phyloP scores from a whole-genome alignment of 768 basidiomycete species.

The Fibroporia radiculosa region DNA sequence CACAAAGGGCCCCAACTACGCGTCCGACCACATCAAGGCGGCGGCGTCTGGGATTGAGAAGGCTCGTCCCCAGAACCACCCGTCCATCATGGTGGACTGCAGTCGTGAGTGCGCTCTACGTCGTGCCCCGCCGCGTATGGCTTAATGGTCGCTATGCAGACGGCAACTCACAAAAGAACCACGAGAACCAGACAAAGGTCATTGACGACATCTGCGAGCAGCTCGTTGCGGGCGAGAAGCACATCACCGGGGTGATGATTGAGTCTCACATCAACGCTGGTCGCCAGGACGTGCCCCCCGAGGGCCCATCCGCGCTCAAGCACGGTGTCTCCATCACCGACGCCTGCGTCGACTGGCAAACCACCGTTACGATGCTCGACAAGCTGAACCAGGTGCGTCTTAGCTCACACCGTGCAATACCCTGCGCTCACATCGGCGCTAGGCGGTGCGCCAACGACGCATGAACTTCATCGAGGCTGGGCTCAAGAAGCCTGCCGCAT shows the following conservation, averaged over 20 bases:
- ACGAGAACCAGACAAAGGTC: slow-evolving; percentile 85
- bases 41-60: slow-evolving; percentile 60
- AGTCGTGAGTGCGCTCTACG: slow-evolving; percentile 45
- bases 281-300: slow-evolving; percentile 75
- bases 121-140: background rate
- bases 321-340: slow-evolving; percentile 87
- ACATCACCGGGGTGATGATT: slow-evolving; percentile 94
- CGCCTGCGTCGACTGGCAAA: slow-evolving; percentile 84
- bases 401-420: background rate
- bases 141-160: slow-evolving; percentile 35
- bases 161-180: slow-evolving; percentile 94
- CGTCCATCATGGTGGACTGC: slow-evolving; percentile 86
- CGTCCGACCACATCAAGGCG: slow-evolving; percentile 58
- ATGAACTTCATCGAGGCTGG: slow-evolving; percentile 32
- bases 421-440: background rate
- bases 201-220: slow-evolving; percentile 66
- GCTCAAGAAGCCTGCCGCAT: slow-evolving; percentile 24
- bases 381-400: slow-evolving; percentile 46
- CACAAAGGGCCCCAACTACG: slow-evolving; percentile 84
- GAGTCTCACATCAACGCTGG: slow-evolving; percentile 93
- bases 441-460: slow-evolving; percentile 42
- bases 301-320: slow-evolving; percentile 61
- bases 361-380: slow-evolving; percentile 69
- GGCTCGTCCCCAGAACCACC: slow-evolving; percentile 41
- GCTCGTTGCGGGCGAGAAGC: slow-evolving; percentile 55